Base-by-base conservation (phyloP, 805 yeast species). In the Pichia cabralensis region DNA sequence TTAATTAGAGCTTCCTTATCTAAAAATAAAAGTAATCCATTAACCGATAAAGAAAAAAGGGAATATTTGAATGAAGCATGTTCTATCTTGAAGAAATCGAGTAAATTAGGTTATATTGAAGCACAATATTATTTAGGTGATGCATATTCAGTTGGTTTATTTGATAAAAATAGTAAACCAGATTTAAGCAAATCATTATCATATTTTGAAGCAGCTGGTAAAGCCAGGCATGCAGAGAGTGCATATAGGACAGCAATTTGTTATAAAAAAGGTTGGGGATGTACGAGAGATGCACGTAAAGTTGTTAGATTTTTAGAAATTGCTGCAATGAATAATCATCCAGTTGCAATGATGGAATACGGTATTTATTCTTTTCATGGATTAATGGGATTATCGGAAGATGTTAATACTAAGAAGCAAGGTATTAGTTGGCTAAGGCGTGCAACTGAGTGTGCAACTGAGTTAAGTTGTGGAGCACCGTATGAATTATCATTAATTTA, bases 41-140 rank as follows among this genome's bases (percentile, higher is more conserved):
- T 42, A 9, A 23, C 39, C 4, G 25, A 20, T 6, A 57, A 59
- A 16, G 58, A 69, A 50, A 71, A 68, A 45, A 61, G 61, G 26
- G 72, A 74, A 26, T 71, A 83, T 36, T 61, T 86, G 26, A 79
- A 80, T 47, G 96, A 92, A 52, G 89, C 96, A 0, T 63, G 71
- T 15, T 63, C 64, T 36, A 79, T 81, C 45, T 65, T 88, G 43
- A 44, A 44, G 23, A 44, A 40, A 36, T 33, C 46, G 2, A 34
- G 39, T 21, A 44, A 40, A 27, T 11, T 35, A 3, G 48, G 46
- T 25, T 80, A 77, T 46, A 68, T 79, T 1, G 95, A 89, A 34
- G 94, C 97, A 0, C 97, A 92, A 55, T 92, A 89, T 51, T 65
- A 88, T 19, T 61, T 92, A 21, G 98, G 77, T n/a, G 97, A 89